Percentiles rank a stretch among this genome's conserved stretches.
These are phyloP conservation scores for Rhizopus sp. DNA, from an alignment of 371 early-diverging fungal species.

Conservation along the genomic window DNA sequence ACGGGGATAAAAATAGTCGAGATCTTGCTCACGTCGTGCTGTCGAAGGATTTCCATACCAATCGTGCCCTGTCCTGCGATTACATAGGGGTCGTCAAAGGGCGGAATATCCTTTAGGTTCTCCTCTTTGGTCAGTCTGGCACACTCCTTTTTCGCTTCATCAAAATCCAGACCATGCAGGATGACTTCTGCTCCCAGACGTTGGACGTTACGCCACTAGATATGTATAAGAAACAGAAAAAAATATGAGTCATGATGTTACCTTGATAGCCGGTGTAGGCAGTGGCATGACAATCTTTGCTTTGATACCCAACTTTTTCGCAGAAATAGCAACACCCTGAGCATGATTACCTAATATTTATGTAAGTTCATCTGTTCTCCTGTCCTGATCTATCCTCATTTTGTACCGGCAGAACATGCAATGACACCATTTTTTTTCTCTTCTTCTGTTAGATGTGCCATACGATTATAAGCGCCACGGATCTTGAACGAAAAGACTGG, in stretches of 20 bases:
- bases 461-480: slow-evolving; percentile 94
- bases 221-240: neutral
- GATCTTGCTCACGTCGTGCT: slow-evolving; percentile 67
- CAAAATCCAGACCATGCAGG: slow-evolving; percentile 89
- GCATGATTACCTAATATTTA: slow-evolving; percentile 83
- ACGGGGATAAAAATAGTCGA: slow-evolving; percentile 87
- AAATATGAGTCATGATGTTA: slow-evolving; percentile 12
- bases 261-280: slow-evolving; percentile 61
- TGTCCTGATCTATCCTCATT: neutral
- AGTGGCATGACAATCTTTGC: slow-evolving; percentile 97
- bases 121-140: slow-evolving; percentile 67
- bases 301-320: slow-evolving; percentile 85
- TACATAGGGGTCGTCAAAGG: slow-evolving; percentile 94
- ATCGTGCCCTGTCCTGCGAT: slow-evolving; percentile 98
- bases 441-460: slow-evolving; percentile 74
- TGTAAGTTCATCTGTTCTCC: neutral
- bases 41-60: slow-evolving; percentile 91
- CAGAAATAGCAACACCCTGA: slow-evolving; percentile 93
- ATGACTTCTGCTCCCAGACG: slow-evolving; percentile 92
- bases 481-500: slow-evolving; percentile 97
- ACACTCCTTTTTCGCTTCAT: slow-evolving; percentile 89
- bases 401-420: slow-evolving; percentile 88
- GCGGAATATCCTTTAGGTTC: slow-evolving; percentile 86
- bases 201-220: slow-evolving; percentile 90
- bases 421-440: slow-evolving; percentile 88